phyloP scores from a whole-genome alignment of 139 green algal species.

The Choricystis sp. region DNA sequence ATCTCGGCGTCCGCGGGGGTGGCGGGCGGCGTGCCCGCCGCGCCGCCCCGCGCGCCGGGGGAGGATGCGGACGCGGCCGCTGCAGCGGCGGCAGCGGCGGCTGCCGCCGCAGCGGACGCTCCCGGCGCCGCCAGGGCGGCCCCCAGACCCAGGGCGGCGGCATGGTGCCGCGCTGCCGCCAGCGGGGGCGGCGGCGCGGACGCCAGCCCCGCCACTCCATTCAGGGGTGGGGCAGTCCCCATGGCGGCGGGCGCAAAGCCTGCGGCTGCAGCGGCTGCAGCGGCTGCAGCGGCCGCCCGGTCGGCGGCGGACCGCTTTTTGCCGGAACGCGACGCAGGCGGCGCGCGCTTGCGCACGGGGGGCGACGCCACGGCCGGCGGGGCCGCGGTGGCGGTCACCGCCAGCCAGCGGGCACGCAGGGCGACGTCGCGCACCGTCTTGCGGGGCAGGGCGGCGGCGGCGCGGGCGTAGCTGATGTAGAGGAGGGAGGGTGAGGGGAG shows the following conservation, averaged over 20 bases:
- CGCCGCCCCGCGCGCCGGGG: not conserved
- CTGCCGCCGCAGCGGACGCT: not conserved
- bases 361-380: not conserved
- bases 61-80: not conserved
- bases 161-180: not conserved
- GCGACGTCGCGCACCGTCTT: conserved; percentile 59
- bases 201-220: no score
- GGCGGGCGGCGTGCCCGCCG: not conserved
- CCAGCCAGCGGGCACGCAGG: conserved; percentile 36
- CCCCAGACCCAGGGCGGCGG: not conserved
- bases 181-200: not conserved
- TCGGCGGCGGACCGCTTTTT: no score
- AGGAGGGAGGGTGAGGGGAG: no score
- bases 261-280: no score
- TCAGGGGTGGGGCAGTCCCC: no score
- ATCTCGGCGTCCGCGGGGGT: conserved; percentile 5
- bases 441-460: conserved; percentile 34
- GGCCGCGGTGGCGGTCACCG: no score
- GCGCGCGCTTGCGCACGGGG: not conserved
- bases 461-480: conserved; percentile 48
- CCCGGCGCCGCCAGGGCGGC: no score
- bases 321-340: no score
- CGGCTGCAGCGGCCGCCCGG: no score
- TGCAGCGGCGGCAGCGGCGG: not conserved
- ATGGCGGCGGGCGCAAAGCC: no score